Conservation (phyloP, 164 flowering plant genomes). For the Euptelea pleiosperma region DNA sequence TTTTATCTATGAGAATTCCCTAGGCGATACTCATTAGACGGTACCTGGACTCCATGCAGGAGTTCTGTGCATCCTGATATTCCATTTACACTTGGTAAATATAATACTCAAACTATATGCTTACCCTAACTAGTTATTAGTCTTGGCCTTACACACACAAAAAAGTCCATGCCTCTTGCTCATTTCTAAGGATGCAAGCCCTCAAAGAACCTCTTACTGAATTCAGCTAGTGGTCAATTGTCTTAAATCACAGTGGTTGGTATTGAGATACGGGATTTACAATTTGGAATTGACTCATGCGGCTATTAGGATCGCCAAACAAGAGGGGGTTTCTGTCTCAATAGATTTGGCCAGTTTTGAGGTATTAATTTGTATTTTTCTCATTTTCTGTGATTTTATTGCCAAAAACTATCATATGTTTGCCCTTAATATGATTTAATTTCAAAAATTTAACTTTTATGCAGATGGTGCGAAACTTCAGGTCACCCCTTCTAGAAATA, state of each 20-base stretch:
- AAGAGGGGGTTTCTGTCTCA: conserved; percentile 68
- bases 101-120: too few species aligned
- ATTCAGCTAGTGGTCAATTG: background rate
- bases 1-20: too few species aligned
- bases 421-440: background rate
- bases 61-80: too few species aligned
- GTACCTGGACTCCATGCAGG: too few species aligned
- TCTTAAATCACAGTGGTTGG: conserved; percentile 68
- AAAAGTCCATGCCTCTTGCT: too few species aligned
- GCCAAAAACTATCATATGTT: background rate
- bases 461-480: conserved; percentile 90
- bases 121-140: too few species aligned
- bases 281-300: conserved; percentile 64
- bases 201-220: background rate
- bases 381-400: background rate
- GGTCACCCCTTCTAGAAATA: conserved; percentile 55
- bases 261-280: conserved; percentile 59
- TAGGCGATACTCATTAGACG: too few species aligned
- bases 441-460: conserved; percentile 9
- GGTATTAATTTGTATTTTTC: conserved; percentile 39
- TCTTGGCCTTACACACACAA: too few species aligned
- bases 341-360: conserved; percentile 95
- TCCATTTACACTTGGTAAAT: too few species aligned
- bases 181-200: too few species aligned
- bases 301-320: conserved; percentile 76